Evolutionary conservation across 768 basidiomycete genomes (phyloP), one percentile per base, ranked within the genome.

Genomic region (Cubamyces lactineus): DNA sequence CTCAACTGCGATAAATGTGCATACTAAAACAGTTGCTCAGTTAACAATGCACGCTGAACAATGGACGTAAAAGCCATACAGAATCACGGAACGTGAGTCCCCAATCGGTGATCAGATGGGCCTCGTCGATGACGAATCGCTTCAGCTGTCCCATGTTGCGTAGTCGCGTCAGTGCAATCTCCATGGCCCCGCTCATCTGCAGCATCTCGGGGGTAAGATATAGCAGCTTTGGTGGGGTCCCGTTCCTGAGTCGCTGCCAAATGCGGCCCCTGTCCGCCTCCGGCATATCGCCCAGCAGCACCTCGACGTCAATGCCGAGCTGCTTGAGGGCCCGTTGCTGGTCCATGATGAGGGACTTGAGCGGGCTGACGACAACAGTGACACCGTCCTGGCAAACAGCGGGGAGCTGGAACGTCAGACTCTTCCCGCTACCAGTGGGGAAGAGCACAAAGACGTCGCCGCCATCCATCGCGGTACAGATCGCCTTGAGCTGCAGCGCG

Each of bases 381-480:
- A 97, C 85, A 38, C 96, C 94, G 6, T 76, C 76, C 40, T 76
- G 75, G 69, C 94, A 92, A 38, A 97, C 81, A 2, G 94, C 96
- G 0, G 97, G 97, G 1, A 98, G 86, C 72, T 98, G 88, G 73
- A 88, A 94, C 67, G 90, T 94, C 41, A 95, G 78, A 68, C 89
- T 91, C 76, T 96, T 95, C 0, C 94, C 94, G 4, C 94, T 94
- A 39, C 94, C 95, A 1, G 97, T 99, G 1, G 97, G 97, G 86
- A 98, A 96, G 8, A 98, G 82, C 17, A 98, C 92, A 66, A 98
- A 94, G 17, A 94, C 92, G 69, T 98, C 96, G 57, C 80, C 84
- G 8, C 90, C 94, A 1, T 81, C 79, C 73, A 99, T 77, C 0
- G 91, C 86, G 16, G 89, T 89, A 46, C 84, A 82, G 64, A 98